Percentiles rank a stretch among this genome's conserved stretches.
Evolutionary conservation across 495 filamentous ascomycete genomes (phyloP).

Genomic region (Penicillium psychrofluorescens): DNA sequence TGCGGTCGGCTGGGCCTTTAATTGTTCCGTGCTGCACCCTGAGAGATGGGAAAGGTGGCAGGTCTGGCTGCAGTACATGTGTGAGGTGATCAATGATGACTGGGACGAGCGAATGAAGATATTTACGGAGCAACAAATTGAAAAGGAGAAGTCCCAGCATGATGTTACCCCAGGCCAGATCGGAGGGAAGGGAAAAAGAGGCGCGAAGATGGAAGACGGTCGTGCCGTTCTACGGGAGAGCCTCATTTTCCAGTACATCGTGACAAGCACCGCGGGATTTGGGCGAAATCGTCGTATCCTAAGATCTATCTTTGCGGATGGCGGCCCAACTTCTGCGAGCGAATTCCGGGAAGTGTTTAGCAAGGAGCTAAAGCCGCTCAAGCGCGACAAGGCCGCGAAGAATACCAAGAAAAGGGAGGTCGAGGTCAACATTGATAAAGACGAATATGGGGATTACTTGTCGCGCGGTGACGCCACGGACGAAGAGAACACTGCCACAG

Average conservation of each 20-base stretch:
- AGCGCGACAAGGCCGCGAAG: slow-evolving; percentile 10
- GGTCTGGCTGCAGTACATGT: slow-evolving; percentile 71
- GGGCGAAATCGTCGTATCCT: slow-evolving; percentile 47
- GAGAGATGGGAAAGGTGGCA: slow-evolving; percentile 78
- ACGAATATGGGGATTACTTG: slow-evolving; percentile 51
- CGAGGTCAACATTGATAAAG: slow-evolving; percentile 52
- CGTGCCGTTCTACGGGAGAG: slow-evolving; percentile 31
- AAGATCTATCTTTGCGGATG: slow-evolving; percentile 60
- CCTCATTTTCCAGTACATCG: slow-evolving; percentile 52
- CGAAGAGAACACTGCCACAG: slow-evolving; percentile 23
- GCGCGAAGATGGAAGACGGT: slow-evolving; percentile 18
- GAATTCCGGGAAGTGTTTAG: slow-evolving; percentile 57
- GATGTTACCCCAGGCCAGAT: neutral
- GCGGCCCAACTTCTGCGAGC: slow-evolving; percentile 29
- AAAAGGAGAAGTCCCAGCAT: neutral
- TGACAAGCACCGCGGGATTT: slow-evolving; percentile 19
- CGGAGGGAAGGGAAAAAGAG: slow-evolving; percentile 6
- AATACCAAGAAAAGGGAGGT: slow-evolving; percentile 32
- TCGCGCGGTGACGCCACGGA: slow-evolving; percentile 32
- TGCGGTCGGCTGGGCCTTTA: slow-evolving; percentile 86
- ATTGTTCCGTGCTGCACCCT: slow-evolving; percentile 68
- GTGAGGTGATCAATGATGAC: slow-evolving; percentile 71
- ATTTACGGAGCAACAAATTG: too few relatives aligned
- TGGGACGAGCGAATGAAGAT: slow-evolving; percentile 47
- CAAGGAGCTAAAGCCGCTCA: slow-evolving; percentile 45